A percentile compares a stretch with the other conserved stretches of the same genome.
These are phyloP conservation scores for Sophora flavescens DNA, from an alignment of 306 rosid genomes.

Conservation along the genomic window DNA sequence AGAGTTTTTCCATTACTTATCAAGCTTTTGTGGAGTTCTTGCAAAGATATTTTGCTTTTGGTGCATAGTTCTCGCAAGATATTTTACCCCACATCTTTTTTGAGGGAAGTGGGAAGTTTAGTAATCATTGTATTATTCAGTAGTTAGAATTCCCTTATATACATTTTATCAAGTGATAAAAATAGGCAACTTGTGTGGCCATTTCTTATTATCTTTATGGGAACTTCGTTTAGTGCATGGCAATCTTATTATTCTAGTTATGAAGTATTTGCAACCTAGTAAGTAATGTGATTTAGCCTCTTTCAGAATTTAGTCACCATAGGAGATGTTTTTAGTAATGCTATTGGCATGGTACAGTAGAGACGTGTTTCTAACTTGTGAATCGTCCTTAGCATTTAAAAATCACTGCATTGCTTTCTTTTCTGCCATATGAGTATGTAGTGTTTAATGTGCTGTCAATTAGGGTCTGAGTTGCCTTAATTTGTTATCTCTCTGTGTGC, in stretches of 20 bases:
- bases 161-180: neutral
- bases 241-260: neutral
- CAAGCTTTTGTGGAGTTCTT: neutral
- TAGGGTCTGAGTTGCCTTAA: neutral
- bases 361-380: neutral
- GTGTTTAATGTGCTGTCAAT: neutral
- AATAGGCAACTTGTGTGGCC: neutral
- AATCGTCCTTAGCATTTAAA: neutral
- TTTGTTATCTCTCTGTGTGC: conserved; percentile 32
- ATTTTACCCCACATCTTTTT: neutral
- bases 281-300: neutral
- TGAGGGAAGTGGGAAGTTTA: neutral
- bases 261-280: neutral
- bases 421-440: neutral
- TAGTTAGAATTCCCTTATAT: neutral
- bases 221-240: neutral
- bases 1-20: neutral
- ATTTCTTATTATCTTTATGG: neutral
- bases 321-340: neutral
- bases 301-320: neutral
- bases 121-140: neutral
- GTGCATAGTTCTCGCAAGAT: neutral
- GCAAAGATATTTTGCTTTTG: neutral
- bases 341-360: neutral
- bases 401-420: neutral